Evolutionary conservation across 768 basidiomycete genomes (phyloP).

Genomic region (Kwoniella bestiolae): DNA sequence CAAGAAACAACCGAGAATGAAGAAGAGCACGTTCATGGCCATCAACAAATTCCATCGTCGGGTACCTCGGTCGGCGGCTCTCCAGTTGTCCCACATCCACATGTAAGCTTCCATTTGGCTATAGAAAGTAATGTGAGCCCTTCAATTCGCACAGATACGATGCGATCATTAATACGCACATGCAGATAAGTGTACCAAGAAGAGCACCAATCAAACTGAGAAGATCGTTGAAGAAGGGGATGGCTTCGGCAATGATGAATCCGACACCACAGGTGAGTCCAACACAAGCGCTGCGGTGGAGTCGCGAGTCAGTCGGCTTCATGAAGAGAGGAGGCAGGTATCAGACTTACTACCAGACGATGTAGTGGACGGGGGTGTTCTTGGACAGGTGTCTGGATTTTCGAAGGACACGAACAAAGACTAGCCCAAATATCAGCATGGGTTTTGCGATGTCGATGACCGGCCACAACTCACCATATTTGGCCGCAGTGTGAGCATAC

Average conservation of each 20-base stretch:
- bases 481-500: conserved; percentile 33
- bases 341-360: conserved; percentile 42
- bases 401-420: conserved; percentile 49
- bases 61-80: conserved; percentile 12
- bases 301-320: neutral
- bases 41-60: conserved; percentile 12
- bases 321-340: neutral
- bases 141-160: neutral
- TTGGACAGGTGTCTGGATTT: conserved; percentile 36
- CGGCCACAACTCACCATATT: neutral
- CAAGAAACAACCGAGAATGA: conserved; percentile 24
- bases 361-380: conserved; percentile 39
- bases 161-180: conserved; percentile 19
- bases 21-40: conserved; percentile 11
- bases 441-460: neutral
- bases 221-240: conserved; percentile 51
- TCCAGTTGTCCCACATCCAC: conserved; percentile 50
- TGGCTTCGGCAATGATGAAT: conserved; percentile 48
- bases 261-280: conserved; percentile 38
- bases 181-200: conserved; percentile 45
- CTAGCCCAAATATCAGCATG: neutral
- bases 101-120: conserved; percentile 42
- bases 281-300: conserved; percentile 32
- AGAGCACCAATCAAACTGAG: conserved; percentile 44
- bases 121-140: conserved; percentile 6